Evolutionary conservation across 2,329 filamentous ascomycete species (phyloP).

Genomic region (Trichoderma breve): DNA sequence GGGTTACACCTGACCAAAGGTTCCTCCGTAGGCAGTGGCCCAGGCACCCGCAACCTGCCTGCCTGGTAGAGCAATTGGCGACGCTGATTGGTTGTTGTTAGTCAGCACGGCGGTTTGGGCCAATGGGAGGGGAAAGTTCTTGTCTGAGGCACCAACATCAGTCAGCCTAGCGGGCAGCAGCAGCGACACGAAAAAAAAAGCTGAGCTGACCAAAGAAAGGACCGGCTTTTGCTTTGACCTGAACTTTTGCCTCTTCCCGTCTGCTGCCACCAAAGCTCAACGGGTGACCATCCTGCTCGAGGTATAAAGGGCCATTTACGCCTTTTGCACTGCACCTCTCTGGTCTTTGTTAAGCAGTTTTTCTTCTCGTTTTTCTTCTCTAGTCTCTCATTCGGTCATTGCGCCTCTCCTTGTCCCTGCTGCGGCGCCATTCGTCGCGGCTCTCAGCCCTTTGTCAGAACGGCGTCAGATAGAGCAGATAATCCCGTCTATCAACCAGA

Average conservation of each 20-base stretch:
- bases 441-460: background rate
- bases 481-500: background rate
- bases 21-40: conserved; percentile 27
- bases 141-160: conserved; percentile 38
- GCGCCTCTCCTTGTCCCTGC: conserved; percentile 3
- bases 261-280: conserved; percentile 21
- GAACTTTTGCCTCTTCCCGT: conserved; percentile 27
- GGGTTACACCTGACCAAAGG: conserved; percentile 28
- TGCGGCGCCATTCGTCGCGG: conserved; percentile 18
- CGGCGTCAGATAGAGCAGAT: background rate
- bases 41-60: conserved; percentile 34
- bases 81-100: conserved; percentile 32
- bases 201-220: conserved; percentile 25
- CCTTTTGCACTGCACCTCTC: conserved; percentile 25
- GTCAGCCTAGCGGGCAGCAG: conserved; percentile 16
- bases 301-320: conserved; percentile 32
- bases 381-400: background rate
- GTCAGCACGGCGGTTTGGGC: conserved; percentile 26
- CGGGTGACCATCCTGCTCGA: conserved; percentile 20
- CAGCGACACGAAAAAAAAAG: conserved; percentile 34
- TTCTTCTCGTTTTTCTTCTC: conserved; percentile 23
- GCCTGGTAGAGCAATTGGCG: conserved; percentile 23
- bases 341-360: conserved; percentile 19
- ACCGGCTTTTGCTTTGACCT: conserved; percentile 26
- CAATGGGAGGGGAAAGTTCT: conserved; percentile 33